phyloP scores from a whole-genome alignment of 495 filamentous ascomycete genomes.

The Tuber calosporum region DNA sequence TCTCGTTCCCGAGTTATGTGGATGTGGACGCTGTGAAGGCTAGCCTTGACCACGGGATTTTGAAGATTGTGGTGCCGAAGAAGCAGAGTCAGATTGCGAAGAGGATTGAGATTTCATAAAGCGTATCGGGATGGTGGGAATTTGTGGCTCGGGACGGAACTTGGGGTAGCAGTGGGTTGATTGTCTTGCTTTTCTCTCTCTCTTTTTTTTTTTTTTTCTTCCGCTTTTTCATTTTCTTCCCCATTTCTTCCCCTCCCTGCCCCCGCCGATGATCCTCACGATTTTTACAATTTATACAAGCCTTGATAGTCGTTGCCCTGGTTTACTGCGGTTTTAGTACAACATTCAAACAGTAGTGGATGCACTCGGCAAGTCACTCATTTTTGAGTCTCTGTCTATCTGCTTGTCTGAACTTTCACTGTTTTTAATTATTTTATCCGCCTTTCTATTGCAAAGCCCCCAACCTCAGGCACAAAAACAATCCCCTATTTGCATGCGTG shows the following conservation, averaged over 20 bases:
- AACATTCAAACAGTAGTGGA: not conserved
- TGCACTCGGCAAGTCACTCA: not conserved
- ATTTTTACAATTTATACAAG: not conserved
- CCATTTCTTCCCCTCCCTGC: not conserved
- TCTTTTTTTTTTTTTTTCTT: not conserved
- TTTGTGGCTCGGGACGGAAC: not conserved
- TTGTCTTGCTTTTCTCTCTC: not conserved
- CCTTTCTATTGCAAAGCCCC: not conserved
- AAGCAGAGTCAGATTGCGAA: constrained; percentile 50
- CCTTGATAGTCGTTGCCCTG: not conserved
- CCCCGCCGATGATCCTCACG: not conserved
- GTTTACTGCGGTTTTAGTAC: not conserved
- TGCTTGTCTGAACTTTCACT: too few relatives aligned
- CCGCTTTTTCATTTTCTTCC: not conserved
- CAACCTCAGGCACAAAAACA: not conserved
- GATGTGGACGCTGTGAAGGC: constrained; percentile 75
- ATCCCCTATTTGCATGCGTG: not conserved
- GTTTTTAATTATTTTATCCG: not conserved
- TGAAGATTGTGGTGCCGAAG: constrained; percentile 73
- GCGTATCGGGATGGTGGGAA: not conserved
- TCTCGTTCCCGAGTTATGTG: constrained; percentile 68
- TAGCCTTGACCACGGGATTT: constrained; percentile 65
- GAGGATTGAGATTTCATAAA: constrained; percentile 56
- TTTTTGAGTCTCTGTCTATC: not conserved
- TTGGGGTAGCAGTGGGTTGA: not conserved